Percentiles rank a stretch among this genome's conserved stretches.
phyloP scores from a whole-genome alignment of 306 rosid genomes.

The Crataegus laevigata region DNA sequence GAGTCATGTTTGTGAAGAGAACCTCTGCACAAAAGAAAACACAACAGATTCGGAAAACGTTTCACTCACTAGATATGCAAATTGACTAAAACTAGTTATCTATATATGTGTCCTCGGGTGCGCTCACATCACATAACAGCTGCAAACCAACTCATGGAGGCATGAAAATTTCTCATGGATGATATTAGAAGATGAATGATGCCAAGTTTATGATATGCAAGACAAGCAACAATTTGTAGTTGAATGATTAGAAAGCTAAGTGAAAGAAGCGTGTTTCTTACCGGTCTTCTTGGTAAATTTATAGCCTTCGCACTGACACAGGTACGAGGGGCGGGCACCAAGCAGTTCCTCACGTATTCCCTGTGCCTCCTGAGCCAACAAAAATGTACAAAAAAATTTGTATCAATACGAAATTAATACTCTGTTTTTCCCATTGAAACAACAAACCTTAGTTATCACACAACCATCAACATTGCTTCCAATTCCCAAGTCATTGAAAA shows the following conservation, averaged over 20 bases:
- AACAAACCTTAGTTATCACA: conserved; percentile 84
- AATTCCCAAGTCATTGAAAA: conserved; percentile 92
- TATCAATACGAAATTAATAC: conserved; percentile 1
- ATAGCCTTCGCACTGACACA: conserved; percentile 61
- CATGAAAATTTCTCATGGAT: neutral
- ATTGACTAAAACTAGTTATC: too few species aligned
- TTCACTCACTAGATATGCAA: neutral
- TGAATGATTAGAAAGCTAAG: neutral
- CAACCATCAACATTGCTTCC: conserved; percentile 93
- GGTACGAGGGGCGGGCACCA: conserved; percentile 81
- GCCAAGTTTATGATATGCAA: neutral
- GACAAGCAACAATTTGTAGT: neutral
- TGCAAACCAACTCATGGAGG: neutral
- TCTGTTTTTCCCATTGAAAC: neutral
- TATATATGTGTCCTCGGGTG: too few species aligned
- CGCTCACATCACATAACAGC: neutral
- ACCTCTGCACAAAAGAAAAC: conserved; percentile 59
- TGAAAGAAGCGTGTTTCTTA: conserved; percentile 14
- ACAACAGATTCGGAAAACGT: conserved; percentile 1
- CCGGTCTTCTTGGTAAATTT: conserved; percentile 75
- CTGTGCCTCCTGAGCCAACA: conserved; percentile 55
- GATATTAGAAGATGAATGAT: neutral
- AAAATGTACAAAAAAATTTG: neutral
- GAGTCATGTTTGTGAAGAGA: conserved; percentile 66
- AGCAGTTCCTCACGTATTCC: conserved; percentile 81